phyloP scores from a whole-genome alignment of 352 stramenopile species.

The Globisporangium carolinianum region DNA sequence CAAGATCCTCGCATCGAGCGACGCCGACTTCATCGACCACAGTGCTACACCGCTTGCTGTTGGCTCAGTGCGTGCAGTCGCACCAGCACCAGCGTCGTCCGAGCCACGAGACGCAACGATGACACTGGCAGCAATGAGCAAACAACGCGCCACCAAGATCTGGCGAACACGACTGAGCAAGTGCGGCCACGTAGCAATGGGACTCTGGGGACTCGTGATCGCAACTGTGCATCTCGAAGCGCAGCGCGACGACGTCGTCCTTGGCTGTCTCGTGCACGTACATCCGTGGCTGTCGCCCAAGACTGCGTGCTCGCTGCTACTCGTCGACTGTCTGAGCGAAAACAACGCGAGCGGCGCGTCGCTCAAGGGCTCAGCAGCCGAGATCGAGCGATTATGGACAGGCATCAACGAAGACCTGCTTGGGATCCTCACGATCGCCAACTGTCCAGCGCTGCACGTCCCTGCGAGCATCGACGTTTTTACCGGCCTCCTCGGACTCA shows the following conservation, averaged over 20 bases:
- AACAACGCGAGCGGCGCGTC: background rate
- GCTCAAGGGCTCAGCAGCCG: background rate
- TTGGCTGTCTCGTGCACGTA: constrained; percentile 13
- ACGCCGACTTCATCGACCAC: background rate
- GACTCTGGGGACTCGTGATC: constrained; percentile 8
- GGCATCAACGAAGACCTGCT: constrained; percentile 3
- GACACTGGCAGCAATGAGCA: background rate
- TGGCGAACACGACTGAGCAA: constrained; percentile 1
- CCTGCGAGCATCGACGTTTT: constrained; percentile 12
- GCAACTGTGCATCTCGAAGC: constrained; percentile 6
- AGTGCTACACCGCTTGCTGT: background rate
- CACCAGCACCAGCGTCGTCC: background rate
- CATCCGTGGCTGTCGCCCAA: constrained; percentile 10
- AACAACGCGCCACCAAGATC: background rate
- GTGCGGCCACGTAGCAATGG: constrained; percentile 1
- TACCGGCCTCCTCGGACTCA: constrained; percentile 15
- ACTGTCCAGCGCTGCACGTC: constrained; percentile 15
- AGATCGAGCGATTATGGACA: constrained; percentile 5
- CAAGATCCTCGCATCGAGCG: constrained; percentile 15
- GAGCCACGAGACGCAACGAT: too few species aligned
- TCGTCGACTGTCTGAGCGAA: constrained; percentile 7
- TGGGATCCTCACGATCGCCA: constrained; percentile 16
- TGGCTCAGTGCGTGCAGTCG: background rate
- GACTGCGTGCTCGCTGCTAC: constrained; percentile 10
- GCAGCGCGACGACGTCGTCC: background rate